phyloP scores from a whole-genome alignment of 2,329 filamentous ascomycete genomes.

The Colletotrichum sansevieriae region DNA sequence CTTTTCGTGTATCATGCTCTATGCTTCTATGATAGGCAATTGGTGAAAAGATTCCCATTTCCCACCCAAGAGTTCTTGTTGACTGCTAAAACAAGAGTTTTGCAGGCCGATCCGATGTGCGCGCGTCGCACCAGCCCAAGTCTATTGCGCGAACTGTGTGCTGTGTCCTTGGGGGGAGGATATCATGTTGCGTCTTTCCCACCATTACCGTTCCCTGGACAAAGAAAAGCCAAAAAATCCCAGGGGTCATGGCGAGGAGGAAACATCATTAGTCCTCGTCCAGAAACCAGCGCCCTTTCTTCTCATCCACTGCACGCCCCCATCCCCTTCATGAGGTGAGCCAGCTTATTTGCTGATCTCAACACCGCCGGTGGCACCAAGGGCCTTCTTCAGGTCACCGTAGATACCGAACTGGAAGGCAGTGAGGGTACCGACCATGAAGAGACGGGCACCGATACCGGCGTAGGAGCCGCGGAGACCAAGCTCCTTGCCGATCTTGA shows the following conservation, averaged over 20 bases:
- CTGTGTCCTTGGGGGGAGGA: slow-evolving; percentile 30
- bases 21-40: slow-evolving; percentile 45
- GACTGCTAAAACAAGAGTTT: slow-evolving; percentile 37
- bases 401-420: slow-evolving; percentile 92
- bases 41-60: slow-evolving; percentile 40
- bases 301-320: slow-evolving; percentile 19
- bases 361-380: slow-evolving; percentile 81
- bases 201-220: slow-evolving; percentile 29
- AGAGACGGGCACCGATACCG: slow-evolving; percentile 81
- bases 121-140: slow-evolving; percentile 23
- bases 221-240: slow-evolving; percentile 26
- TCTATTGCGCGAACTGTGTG: slow-evolving; percentile 32
- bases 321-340: slow-evolving; percentile 8
- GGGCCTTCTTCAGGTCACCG: slow-evolving; percentile 71
- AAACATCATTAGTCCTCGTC: slow-evolving; percentile 22
- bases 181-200: slow-evolving; percentile 37
- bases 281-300: slow-evolving; percentile 31
- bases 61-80: slow-evolving; percentile 36
- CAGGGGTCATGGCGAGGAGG: slow-evolving; percentile 11
- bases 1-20: slow-evolving; percentile 43
- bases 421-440: slow-evolving; percentile 78
- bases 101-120: slow-evolving; percentile 36
- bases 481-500: slow-evolving; percentile 92
- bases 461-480: slow-evolving; percentile 82
- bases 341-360: slow-evolving; percentile 70